phyloP scores from a whole-genome alignment of 78 protist species.

The Dictyostelium firmibasis region DNA sequence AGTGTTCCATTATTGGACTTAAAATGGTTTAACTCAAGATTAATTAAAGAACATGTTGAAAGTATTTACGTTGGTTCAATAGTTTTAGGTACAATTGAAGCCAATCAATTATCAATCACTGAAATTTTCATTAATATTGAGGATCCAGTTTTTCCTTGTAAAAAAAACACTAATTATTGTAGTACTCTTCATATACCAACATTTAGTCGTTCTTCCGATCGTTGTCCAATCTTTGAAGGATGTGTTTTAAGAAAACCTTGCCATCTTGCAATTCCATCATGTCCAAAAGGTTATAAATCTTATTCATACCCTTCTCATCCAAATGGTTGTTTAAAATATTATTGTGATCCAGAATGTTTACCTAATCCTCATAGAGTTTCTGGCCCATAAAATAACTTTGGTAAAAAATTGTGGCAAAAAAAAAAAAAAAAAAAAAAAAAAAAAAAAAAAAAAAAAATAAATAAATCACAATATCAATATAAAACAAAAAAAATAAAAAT shows the following conservation, averaged over 20 bases:
- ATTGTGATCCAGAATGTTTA: conserved; percentile 6
- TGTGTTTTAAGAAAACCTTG: neutral
- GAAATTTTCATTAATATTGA: neutral
- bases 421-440: no score
- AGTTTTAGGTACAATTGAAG: neutral
- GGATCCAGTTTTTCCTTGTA: neutral
- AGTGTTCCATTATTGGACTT: neutral
- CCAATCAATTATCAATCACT: neutral
- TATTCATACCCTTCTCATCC: neutral
- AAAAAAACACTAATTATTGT: neutral
- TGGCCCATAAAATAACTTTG: neutral
- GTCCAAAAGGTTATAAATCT: neutral
- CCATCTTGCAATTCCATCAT: neutral
- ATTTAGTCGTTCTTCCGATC: neutral
- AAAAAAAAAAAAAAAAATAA: no score
- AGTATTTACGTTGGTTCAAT: neutral
- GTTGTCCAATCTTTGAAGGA: neutral
- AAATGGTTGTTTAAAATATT: neutral
- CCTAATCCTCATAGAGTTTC: neutral
- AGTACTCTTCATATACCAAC: neutral
- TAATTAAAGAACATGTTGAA: neutral
- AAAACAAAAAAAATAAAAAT: no score
- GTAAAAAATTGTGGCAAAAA: no score
- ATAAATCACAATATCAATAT: no score
- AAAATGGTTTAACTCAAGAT: neutral